Base-by-base conservation (phyloP, 805 yeast species). In the Priceomyces fermenticarens region DNA sequence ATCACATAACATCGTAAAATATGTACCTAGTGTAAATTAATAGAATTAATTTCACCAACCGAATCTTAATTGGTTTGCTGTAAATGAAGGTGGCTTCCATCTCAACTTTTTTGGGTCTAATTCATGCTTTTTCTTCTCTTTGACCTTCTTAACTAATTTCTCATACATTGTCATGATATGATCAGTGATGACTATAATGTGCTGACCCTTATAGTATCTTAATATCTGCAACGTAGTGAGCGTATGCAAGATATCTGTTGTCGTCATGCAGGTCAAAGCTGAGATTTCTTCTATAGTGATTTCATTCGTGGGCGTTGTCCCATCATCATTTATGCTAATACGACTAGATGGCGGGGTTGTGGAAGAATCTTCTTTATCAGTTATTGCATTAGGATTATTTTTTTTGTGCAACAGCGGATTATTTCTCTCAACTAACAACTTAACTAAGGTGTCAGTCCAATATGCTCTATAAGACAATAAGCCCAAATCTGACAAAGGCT, bases 81-180 rank as follows among this genome's bases (percentile, higher is more conserved):
- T 91, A 60, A 85, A 86, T 65, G 87, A 85, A 0, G 99, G 99
- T 7, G 99, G 98, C 49, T 84, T 86, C 99, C 99, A 93, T 12
- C 73, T 70, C 42, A 93, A 71, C 53, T 77, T 78, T 1, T 70
- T 64, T 0, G 96, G 83, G 53, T 85, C 89, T 41, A 93, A 75
- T 39, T 78, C 74, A 54, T 88, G 91, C 53, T 83, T 79, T 56
- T 85, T 82, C 67, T 85, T 86, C 42, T 78, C 81, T 58, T 78
- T 78, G 16, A 70, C 63, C 45, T 67, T 68, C 47, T 64, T 65
- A 26, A 66, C 56, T 43, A 79, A 51, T 56, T 80, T 82, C 15
- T 90, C 90, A 56, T 89, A 87, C 55, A 84, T 77, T 39, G 78
- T 80, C 61, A 85, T 66, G 5, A 88, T 83, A 36, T 85, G 93